Evolutionary conservation across 2,329 filamentous ascomycete genomes (phyloP).

Genomic region (Chaetomiaceae sp.): DNA sequence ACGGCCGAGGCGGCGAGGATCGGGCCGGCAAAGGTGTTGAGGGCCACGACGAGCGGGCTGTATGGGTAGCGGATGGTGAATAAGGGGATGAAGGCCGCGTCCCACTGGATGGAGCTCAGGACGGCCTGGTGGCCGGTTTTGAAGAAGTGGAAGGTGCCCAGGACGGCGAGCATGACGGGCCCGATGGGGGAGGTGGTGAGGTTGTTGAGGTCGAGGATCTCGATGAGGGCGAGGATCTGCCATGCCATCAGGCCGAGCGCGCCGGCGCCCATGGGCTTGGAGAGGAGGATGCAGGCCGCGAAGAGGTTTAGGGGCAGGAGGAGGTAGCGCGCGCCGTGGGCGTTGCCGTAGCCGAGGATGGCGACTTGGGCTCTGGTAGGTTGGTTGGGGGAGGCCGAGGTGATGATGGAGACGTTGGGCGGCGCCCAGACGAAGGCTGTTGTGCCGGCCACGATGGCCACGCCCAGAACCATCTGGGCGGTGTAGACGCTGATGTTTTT

Average conservation of each 20-base stretch:
- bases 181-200: conserved; percentile 69
- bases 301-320: conserved; percentile 76
- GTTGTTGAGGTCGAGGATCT: conserved; percentile 57
- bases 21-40: conserved; percentile 88
- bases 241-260: conserved; percentile 77
- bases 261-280: conserved; percentile 91
- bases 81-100: conserved; percentile 86
- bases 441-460: conserved; percentile 78
- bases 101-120: conserved; percentile 88
- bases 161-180: conserved; percentile 76
- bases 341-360: conserved; percentile 86
- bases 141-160: conserved; percentile 94
- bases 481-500: conserved; percentile 72
- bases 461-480: conserved; percentile 73
- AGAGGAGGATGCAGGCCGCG: conserved; percentile 70
- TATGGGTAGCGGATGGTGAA: conserved; percentile 81
- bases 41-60: conserved; percentile 71
- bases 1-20: conserved; percentile 76
- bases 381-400: conserved; percentile 39
- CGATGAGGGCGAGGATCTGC: conserved; percentile 77
- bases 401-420: conserved; percentile 72
- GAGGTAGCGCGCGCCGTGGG: conserved; percentile 87
- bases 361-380: conserved; percentile 56
- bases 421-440: conserved; percentile 82
- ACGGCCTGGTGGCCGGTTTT: conserved; percentile 95